Evolutionary conservation across 805 yeast species (phyloP).

Genomic region (Blastobotrys parvus): DNA sequence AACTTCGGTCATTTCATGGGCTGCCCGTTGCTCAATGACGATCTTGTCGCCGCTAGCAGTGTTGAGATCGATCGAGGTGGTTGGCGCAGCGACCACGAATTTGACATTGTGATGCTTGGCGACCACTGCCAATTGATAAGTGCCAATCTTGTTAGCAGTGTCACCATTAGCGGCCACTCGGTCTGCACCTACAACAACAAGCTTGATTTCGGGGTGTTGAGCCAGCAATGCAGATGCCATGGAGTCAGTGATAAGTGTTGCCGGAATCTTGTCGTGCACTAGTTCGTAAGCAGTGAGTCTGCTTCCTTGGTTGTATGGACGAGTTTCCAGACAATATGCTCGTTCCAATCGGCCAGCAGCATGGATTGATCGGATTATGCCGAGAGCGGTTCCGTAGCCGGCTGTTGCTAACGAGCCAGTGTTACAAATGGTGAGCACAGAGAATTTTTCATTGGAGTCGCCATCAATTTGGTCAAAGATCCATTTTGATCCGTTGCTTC

Average conservation of each 20-base stretch:
- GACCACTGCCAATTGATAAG: conserved; percentile 74
- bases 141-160: conserved; percentile 94
- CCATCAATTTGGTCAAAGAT: conserved; percentile 39
- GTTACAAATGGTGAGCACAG: conserved; percentile 87
- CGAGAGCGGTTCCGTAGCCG: conserved; percentile 95
- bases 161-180: conserved; percentile 91
- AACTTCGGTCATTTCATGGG: conserved; percentile 66
- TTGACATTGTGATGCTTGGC: conserved; percentile 62
- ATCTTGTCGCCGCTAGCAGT: conserved; percentile 67
- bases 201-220: conserved; percentile 60
- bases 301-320: conserved; percentile 97
- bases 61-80: conserved; percentile 71
- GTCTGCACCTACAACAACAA: conserved; percentile 92
- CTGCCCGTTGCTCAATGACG: conserved; percentile 80
- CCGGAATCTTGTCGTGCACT: conserved; percentile 76
- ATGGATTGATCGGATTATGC: conserved; percentile 71
- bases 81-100: conserved; percentile 93
- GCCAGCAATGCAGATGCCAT: conserved; percentile 77
- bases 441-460: conserved; percentile 50
- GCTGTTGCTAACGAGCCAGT: conserved; percentile 97
- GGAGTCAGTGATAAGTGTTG: conserved; percentile 82
- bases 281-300: conserved; percentile 87
- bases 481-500: conserved; percentile 72
- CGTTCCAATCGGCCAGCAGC: conserved; percentile 47
- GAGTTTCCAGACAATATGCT: conserved; percentile 83